Base-by-base conservation (phyloP, 768 basidiomycete species). In the Aureoboletus auriporus region DNA sequence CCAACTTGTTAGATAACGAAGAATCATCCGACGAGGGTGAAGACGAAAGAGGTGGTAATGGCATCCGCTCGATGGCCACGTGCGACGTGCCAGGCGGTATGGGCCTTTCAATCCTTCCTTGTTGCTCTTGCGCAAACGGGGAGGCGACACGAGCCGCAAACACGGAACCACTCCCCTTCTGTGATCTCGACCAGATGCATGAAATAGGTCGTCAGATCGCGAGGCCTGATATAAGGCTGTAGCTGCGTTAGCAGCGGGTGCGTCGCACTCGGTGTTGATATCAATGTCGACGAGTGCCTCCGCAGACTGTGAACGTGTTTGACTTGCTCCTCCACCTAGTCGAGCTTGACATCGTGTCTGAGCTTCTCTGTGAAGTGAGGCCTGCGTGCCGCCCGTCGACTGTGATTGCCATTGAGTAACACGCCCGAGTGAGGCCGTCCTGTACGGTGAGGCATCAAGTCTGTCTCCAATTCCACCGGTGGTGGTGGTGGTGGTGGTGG, bases 61-160 rank as follows among this genome's bases (percentile, higher is more conserved):
- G 73, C 33, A 92, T 78, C 50, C 76, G 77, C 70, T 92, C 92
- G 62, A 92, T 83, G 14, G 89, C 89, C 8, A 92, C 82, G 16
- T 79, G 61, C 29, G 70, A 75, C 17, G 56, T 52, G 57, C 60
- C 40, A 55, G 62, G 11, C 1, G 53, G 43, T 42, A 68, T 20
- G 13, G 53, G 42, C 58, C 69, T 29, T 62, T 67, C 62, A 14
- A 11, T 28, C 20, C 27, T 13, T 30, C 10, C 35, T 37, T 46
- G 39, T 23, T 23, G 37, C 28, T 27, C 42, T 7, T 39, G 37
- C 14, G 46, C 64, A 60, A 34, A 42, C 4, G 49, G 56, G 12
- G 53, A 28, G 14, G n/a, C 39, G 8, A 75, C 63, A 26, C 63
- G 61, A 3, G 76, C 78, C 14, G 73, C 70, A 49, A 69, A 80